Evolutionary conservation across 805 yeast genomes (phyloP), one percentile per base, ranked within the genome.

Genomic region (Candida nanaspora): DNA sequence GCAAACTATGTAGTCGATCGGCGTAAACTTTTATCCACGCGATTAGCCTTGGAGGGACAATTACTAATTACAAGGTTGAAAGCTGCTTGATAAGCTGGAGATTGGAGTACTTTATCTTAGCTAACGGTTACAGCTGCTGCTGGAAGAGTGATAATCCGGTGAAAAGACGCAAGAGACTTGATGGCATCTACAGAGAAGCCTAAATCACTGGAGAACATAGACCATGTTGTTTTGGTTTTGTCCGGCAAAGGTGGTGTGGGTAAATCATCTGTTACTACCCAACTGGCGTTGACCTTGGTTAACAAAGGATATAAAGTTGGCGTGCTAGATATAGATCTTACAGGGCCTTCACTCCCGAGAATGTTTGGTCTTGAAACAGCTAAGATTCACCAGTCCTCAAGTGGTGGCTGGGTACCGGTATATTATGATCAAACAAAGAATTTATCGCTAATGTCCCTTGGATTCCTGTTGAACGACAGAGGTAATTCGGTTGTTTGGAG

Each of bases 181-280:
- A 46, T 48, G 42, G 28, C 49, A 10, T 32, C 43, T 16, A 46
- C 44, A 29, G 61, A 57, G 19, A 41, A 38, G 31, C 60, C 67
- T 6, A 46, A 43, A n/a, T 56, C 64, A 2, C 35, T 61, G 22
- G 43, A 46, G 21, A 65, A 72, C 38, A 81, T 91, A 26, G 79
- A 80, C 50, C 95, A 91, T 57, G 78, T 93, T 4, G 57, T 88
- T 3, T 69, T 93, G 28, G 80, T 93, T 10, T 74, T 93, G 3
- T 87, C 96, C 0, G 99, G 97, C 1, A 88, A 88, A 60, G 97
- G 97, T 23, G 97, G 98, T 20, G 98, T 93, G 1, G 98, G 98
- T 2, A 93, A 93, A 58, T 87, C 96, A 11, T 87, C 97, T 0
- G 88, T 93, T 2, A 89, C 98, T 3, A 86, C 96, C 0, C 99